Evolutionary conservation across 768 basidiomycete genomes (phyloP).

Genomic region (Podaxis sp.): DNA sequence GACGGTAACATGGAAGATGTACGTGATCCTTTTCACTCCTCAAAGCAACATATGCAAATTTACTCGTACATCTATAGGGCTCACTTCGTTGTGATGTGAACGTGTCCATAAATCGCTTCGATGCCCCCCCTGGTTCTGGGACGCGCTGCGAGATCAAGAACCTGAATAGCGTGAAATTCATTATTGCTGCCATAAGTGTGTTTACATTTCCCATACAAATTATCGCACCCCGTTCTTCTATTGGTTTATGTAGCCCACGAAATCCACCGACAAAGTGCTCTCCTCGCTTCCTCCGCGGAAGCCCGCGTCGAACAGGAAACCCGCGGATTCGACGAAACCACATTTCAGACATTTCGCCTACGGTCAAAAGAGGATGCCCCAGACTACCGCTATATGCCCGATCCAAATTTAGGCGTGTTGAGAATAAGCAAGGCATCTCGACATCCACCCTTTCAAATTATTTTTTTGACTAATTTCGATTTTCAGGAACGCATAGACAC

Average conservation of each 20-base stretch:
- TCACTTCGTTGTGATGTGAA: conserved; percentile 95
- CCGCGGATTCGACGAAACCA: conserved; percentile 82
- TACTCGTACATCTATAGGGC: conserved; percentile 48
- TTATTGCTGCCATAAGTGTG: conserved; percentile 81
- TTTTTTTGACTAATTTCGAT: background rate
- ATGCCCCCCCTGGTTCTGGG: conserved; percentile 46
- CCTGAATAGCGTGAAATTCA: conserved; percentile 84
- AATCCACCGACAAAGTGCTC: conserved; percentile 68
- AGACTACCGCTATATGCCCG: conserved; percentile 98
- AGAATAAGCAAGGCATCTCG: conserved; percentile 43
- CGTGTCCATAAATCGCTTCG: conserved; percentile 76
- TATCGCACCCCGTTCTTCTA: background rate
- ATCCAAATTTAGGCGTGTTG: conserved; percentile 84
- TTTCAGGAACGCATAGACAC: conserved; percentile 55
- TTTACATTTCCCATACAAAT: conserved; percentile 7
- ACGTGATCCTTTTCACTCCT: conserved; percentile 12
- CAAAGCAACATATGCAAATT: background rate
- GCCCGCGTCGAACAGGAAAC: conserved; percentile 75
- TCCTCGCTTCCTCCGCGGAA: conserved; percentile 34
- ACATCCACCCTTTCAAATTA: background rate
- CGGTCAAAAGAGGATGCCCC: conserved; percentile 91
- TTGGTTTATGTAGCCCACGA: conserved; percentile 58
- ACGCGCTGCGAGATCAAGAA: conserved; percentile 97
- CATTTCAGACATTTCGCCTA: conserved; percentile 74
- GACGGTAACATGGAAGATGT: conserved; percentile 98